Percentiles rank a stretch among this genome's conserved stretches.
These are phyloP conservation scores for Xylaria digitata DNA, from an alignment of 2,329 filamentous ascomycete genomes.

Conservation along the genomic window DNA sequence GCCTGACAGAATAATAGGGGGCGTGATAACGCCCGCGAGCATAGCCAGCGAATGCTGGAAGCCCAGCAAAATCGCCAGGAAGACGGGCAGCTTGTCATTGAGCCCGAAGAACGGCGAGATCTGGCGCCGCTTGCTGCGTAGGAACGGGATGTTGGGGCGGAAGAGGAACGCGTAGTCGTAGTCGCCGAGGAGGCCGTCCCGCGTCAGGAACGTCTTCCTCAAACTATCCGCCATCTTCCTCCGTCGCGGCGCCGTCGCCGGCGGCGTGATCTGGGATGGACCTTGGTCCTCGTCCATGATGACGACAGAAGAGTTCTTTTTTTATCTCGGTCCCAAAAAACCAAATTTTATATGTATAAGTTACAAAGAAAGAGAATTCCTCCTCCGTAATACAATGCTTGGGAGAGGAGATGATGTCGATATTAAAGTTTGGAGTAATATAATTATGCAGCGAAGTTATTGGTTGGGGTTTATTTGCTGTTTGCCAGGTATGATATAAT, in stretches of 20 bases:
- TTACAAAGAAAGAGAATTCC: too few relatives aligned
- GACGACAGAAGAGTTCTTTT: not conserved
- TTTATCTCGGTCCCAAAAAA: too few relatives aligned
- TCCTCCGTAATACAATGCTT: too few relatives aligned
- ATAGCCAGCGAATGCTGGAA: constrained; percentile 84
- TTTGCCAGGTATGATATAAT: constrained; percentile 18
- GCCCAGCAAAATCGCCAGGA: constrained; percentile 78
- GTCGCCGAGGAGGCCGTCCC: constrained; percentile 80
- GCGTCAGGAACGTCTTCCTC: constrained; percentile 63
- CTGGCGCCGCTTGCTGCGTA: constrained; percentile 69
- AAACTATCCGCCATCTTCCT: constrained; percentile 49
- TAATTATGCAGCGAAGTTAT: too few relatives aligned
- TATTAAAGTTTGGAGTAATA: constrained; percentile 11
- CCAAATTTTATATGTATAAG: too few relatives aligned
- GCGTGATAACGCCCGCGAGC: constrained; percentile 80
- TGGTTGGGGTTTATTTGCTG: not conserved
- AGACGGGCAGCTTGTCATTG: constrained; percentile 79
- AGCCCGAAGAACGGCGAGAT: constrained; percentile 87
- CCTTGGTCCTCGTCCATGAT: constrained; percentile 68
- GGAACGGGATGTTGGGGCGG: constrained; percentile 83
- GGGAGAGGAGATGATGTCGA: too few relatives aligned
- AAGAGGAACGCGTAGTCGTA: constrained; percentile 95
- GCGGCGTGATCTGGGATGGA: constrained; percentile 62
- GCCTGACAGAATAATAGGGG: constrained; percentile 77
- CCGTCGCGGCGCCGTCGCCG: constrained; percentile 50